Evolutionary conservation across 805 yeast species (phyloP).

Genomic region (Yamadazyma olivae): DNA sequence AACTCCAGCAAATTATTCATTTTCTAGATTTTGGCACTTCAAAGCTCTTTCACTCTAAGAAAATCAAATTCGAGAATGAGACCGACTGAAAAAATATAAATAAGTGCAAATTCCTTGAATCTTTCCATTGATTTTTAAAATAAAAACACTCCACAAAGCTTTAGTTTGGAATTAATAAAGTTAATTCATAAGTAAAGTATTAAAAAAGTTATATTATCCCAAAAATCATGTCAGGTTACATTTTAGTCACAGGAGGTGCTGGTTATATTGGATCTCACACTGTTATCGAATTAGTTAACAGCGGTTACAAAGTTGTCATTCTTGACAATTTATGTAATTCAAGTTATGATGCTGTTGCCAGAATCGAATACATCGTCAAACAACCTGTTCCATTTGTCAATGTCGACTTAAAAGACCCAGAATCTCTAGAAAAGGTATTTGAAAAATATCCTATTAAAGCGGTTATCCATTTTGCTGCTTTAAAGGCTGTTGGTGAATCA

Average conservation of each 20-base stretch:
- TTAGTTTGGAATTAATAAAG: no score
- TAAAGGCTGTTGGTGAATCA: constrained; percentile 82
- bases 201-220: no score
- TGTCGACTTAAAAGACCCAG: constrained; percentile 54
- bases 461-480: constrained; percentile 78
- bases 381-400: constrained; percentile 52
- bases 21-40: no score
- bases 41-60: no score
- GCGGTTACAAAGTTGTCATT: constrained; percentile 68
- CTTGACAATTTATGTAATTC: constrained; percentile 71
- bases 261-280: constrained; percentile 88
- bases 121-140: no score
- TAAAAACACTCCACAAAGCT: no score
- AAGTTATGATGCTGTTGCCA: constrained; percentile 59
- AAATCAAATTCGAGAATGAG: no score
- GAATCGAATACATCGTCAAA: constrained; percentile 55
- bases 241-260: constrained; percentile 81
- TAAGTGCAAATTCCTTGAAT: no score
- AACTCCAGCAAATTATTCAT: no score
- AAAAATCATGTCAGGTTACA: constrained; percentile 21
- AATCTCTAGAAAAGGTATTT: constrained; percentile 47
- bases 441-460: constrained; percentile 47
- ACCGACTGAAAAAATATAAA: no score
- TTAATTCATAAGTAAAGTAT: no score
- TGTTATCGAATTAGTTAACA: constrained; percentile 56